Base-by-base conservation (phyloP, 1,284 basidiomycete genomes). In the Leccinum subrobustum region DNA sequence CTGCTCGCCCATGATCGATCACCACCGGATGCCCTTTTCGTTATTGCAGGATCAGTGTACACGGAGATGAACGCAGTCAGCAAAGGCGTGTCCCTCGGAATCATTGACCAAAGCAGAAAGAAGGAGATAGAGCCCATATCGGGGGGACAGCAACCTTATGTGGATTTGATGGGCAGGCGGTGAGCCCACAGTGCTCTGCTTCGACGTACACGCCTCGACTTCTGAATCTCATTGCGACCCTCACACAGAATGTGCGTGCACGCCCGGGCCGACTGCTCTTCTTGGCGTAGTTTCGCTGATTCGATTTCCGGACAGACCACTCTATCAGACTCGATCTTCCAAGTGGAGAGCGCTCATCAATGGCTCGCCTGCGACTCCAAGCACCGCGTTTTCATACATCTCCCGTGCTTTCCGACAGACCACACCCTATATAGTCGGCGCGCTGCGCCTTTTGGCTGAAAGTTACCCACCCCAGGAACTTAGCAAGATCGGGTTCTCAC, bases 11-110 rank as follows among this genome's bases (percentile, higher is more conserved):
- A 48, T 11, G 54, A 56, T 44, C 29, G 48, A 57, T 64, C 63
- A 60, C 59, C 54, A 55, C 54, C 11, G 60, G 47, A 29, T 12
- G 52, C 47, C 52, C 64, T 57, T 58, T 63, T 51, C 65, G 29
- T 23, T 51, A 51, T 53, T 29, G 50, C 52, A 93, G 93, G 93
- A 2, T 91, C 92, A 54, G 93, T 91, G 37, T 98, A 96, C 73
- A 96, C 95, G 14, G 93, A 96, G 69, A 87, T 95, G 79, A 96
- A 95, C 65, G 92, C 93, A 1, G 79, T 92, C 56, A 81, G 88
- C 29, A 95, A 94, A 70, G 94, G 93, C 3, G 81, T 93, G 23
- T 87, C 88, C 31, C 79, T 96, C 18, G 93, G 95, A 4, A 83
- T 95, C 48, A 83, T 86, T 69, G 77, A 85, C 31, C 74, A 83